Base-by-base conservation (phyloP, 1,284 basidiomycete species). In the Cryptococcus hybrid region DNA sequence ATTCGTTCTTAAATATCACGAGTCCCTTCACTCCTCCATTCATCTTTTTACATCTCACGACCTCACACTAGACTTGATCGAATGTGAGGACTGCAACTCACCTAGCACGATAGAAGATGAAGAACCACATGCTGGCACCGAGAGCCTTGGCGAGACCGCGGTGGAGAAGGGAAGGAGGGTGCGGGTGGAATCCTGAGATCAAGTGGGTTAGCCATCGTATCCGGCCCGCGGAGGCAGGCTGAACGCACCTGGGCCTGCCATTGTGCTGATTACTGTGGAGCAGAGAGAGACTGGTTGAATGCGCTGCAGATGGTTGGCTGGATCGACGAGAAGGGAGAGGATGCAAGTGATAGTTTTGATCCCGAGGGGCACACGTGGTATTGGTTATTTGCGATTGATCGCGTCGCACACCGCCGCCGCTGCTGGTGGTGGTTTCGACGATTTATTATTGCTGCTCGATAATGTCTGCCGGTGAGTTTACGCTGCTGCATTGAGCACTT, bases 121-220 rank as follows among this genome's bases (percentile, higher is more conserved):
- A 96, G 85, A 95, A 95, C 91, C 91, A 95, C 92, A 95, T 95
- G 45, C 86, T 85, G 42, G 91, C 92, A 57, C 92, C 92, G 57
- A 95, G 82, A 52, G 85, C 84, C 78, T 92, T 93, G 45, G 88
- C 84, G 39, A 93, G 82, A 74, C 91, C 84, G 61, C 84, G 85
- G 78, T 92, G 85, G 70, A 83, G 84, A 68, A 86, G 82, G 24
- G 88, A 86, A 44, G 90, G 89, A 43, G 91, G 82, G 75, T 91
- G 90, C 43, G 90, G 90, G 76, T 91, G 82, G 71, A 92, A 93
- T 68, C 89, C 90, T 79, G 84, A 3, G 18, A 18, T 2, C 18
- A 18, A 18, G 18, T 18, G 18, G 18, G 18, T 18, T 18, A 18
- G 18, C 18, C 18, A 18, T 18, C 18, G 18, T 18, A 18, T 18